Evolutionary conservation across 2,329 filamentous ascomycete species (phyloP), one percentile per base, ranked within the genome.

Genomic region (Xylaria sp.): DNA sequence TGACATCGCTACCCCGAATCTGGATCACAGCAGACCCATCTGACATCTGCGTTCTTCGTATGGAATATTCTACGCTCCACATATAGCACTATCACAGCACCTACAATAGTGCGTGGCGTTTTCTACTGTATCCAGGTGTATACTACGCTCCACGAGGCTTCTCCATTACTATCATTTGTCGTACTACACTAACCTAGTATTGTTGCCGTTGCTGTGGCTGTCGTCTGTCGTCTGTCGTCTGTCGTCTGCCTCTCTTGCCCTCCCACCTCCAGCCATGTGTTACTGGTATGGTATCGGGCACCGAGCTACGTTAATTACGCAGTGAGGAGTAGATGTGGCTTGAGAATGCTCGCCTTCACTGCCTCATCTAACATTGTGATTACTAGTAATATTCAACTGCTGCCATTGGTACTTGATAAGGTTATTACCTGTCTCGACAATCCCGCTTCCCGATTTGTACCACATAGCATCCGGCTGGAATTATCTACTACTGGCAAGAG

Each of bases 21-120:
- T 60, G 59, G 32, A 46, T 58, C 63, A 39, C 46, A 39, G 28
- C 41, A 56, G 55, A 39, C 50, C 50, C 10, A 32, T 69, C 59
- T 56, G 55, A 46, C 59, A 61, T 61, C 59, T 67, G 68, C 64
- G 67, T 3, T 23, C n/a, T 32, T 70, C 64, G 68, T 70, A 39
- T 70, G 55, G 64, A 50, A 41, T 50, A 41, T 59, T 60, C 32
- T 13, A 57, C 50, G 50, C 50, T 54, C 18, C 3, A 18, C 34
- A 34, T 3, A 25, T 25, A 25, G 23, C 23, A 25, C 25, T 54
- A 32, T 8, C 18, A 46, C 4, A 52, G 23, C 28, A 28, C 50
- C 23, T 52, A 32, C 9, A 1, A 50, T 20, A 3, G 18, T 44
- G 18, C 13, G 13, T 15, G 39, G 39, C 39, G 48, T 23, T 25